phyloP scores from a whole-genome alignment of 352 stramenopile species.

The Peronospora destructor region DNA sequence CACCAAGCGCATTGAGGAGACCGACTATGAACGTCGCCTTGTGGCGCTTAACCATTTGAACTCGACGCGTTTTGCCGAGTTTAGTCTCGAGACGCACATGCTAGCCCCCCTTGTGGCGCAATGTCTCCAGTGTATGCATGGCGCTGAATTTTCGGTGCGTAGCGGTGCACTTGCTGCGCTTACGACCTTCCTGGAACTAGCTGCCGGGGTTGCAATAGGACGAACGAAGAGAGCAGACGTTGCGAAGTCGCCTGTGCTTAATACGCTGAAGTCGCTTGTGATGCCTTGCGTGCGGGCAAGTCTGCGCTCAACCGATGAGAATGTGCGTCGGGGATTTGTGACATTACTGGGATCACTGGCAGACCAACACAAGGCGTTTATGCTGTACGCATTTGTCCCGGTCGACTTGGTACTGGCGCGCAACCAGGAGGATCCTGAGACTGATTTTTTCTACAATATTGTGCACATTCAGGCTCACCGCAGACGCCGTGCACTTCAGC shows the following conservation, averaged over 20 bases:
- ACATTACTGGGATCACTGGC: constrained; percentile 69
- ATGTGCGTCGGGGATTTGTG: constrained; percentile 80
- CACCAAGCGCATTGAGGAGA: constrained; percentile 71
- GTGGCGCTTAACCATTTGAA: constrained; percentile 69
- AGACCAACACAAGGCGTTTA: constrained; percentile 35
- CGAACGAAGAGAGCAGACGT: constrained; percentile 11
- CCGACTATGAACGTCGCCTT: constrained; percentile 77
- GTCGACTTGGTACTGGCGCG: constrained; percentile 60
- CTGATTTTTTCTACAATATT: constrained; percentile 98
- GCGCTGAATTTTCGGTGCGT: constrained; percentile 78
- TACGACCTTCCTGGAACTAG: constrained; percentile 44
- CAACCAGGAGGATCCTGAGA: constrained; percentile 85
- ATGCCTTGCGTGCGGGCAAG: constrained; percentile 85
- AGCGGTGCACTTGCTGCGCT: constrained; percentile 57
- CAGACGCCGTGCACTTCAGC: constrained; percentile 87
- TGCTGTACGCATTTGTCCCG: constrained; percentile 52
- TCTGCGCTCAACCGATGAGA: constrained; percentile 67
- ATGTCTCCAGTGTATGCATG: constrained; percentile 79
- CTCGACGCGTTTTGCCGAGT: constrained; percentile 49
- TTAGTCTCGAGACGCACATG: constrained; percentile 48
- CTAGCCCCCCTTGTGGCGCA: constrained; percentile 75
- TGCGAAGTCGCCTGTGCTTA: constrained; percentile 45
- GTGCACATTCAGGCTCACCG: constrained; percentile 98
- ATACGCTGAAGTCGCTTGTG: constrained; percentile 80
- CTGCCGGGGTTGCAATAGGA: constrained; percentile 29